Percentiles rank a stretch among this genome's conserved stretches.
Evolutionary conservation across 768 basidiomycete species (phyloP).

Genomic region (Boletus vermiculosoides): DNA sequence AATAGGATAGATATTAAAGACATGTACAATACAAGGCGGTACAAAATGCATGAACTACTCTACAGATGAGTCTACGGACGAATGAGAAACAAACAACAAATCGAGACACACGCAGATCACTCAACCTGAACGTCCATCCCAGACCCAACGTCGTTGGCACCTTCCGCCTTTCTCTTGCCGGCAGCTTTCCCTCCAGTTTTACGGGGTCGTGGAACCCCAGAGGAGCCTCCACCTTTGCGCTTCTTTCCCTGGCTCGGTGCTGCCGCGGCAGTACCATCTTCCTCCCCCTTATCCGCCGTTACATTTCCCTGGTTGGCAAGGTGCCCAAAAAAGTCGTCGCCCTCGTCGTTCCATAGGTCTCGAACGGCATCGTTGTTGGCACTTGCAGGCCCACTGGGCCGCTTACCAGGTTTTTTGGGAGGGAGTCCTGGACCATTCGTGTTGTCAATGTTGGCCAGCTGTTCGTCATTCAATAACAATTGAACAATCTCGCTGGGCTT

Average conservation of each 20-base stretch:
- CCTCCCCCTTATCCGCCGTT: constrained; percentile 27
- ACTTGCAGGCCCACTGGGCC: constrained; percentile 31
- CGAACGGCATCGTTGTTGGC: constrained; percentile 41
- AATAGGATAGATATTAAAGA: constrained; percentile 28
- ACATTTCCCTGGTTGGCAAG: constrained; percentile 30
- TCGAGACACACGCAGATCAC: constrained; percentile 16
- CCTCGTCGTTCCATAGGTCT: constrained; percentile 85
- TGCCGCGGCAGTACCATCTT: constrained; percentile 29
- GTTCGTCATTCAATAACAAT: constrained; percentile 90
- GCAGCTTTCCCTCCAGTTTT: constrained; percentile 33
- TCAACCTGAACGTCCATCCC: constrained; percentile 29
- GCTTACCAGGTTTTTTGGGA: constrained; percentile 35
- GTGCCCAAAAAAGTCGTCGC: constrained; percentile 83
- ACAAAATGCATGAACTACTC: constrained; percentile 31
- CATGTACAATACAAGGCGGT: constrained; percentile 31
- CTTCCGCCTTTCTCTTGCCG: constrained; percentile 32
- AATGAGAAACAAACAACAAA: constrained; percentile 13
- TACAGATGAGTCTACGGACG: constrained; percentile 26
- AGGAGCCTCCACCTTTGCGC: constrained; percentile 28
- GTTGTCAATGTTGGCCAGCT: constrained; percentile 69
- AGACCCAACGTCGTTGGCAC: constrained; percentile 22
- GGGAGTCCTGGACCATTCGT: constrained; percentile 40
- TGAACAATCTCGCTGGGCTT: constrained; percentile 98
- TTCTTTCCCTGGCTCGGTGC: constrained; percentile 34
- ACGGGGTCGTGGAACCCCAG: constrained; percentile 24